Base-by-base conservation (phyloP, 1,284 basidiomycete genomes). In the Vanrija sp. region DNA sequence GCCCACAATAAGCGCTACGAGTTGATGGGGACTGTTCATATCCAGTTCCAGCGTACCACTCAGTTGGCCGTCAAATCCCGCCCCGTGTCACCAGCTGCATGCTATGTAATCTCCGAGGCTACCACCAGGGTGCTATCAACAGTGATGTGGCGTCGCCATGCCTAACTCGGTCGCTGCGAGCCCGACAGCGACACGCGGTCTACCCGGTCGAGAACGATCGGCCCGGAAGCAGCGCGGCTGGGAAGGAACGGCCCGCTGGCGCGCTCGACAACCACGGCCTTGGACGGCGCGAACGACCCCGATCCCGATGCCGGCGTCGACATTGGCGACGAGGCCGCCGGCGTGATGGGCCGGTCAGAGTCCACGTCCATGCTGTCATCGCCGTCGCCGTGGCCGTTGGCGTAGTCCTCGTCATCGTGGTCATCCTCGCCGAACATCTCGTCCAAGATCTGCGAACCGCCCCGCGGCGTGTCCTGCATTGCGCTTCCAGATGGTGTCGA, bases 341-440 rank as follows among this genome's bases (percentile, higher is more conserved):
- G 57, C 15, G 53, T 55, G 38, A 18, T 50, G 29, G 25, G 6
- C 44, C 12, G 23, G 34, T 44, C 44, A 29, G 47, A 43, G 46
- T 57, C 57, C 18, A 54, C 12, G 4, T 54, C 52, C 44, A 53
- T 58, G 34, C 43, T 44, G 38, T 38, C 46, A 15, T 55, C 52
- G 18, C 29, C 25, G 18, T 48, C 46, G 29, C 25, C 28, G 25
- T 48, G 25, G 25, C 28, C 34, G 15, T 34, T 34, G 34, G 34
- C 34, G 10, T 19, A 34, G 9, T 38, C 21, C 5, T 23, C 34
- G 19, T 26, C 38, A n/a, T n/a, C 28, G 25, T 40, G 12, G 26
- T 34, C 44, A 46, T 62, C 61, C 4, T 39, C 55, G 28, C 61
- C 61, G 26, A 62, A 62, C 51, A 62, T 62, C 42, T 62, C 61